These are phyloP conservation scores for Penicillium tannophilum DNA, from an alignment of 495 filamentous ascomycete species.

Conservation along the genomic window DNA sequence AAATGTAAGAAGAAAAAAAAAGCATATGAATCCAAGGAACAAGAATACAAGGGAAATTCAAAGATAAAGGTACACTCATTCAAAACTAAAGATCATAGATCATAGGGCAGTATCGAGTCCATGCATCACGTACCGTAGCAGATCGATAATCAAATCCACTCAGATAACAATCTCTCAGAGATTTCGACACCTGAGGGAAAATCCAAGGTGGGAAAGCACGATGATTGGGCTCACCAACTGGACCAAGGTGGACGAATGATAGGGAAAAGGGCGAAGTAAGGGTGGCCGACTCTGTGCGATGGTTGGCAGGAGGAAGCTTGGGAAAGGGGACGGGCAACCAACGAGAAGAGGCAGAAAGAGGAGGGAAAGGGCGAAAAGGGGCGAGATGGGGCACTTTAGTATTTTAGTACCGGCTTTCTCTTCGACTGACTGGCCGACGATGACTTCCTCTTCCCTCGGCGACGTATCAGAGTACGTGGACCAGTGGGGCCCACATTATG, in stretches of 20 bases:
- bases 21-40: background rate
- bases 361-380: slow-evolving; percentile 44
- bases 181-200: slow-evolving; percentile 7
- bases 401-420: slow-evolving; percentile 35
- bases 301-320: slow-evolving; percentile 30
- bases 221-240: slow-evolving; percentile 20
- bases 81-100: background rate
- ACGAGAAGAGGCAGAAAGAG: slow-evolving; percentile 49
- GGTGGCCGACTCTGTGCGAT: slow-evolving; percentile 30
- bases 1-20: background rate
- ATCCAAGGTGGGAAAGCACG: slow-evolving; percentile 8
- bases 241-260: slow-evolving; percentile 15
- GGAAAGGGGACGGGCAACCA: slow-evolving; percentile 43
- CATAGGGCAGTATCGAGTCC: background rate
- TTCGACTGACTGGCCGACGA: slow-evolving; percentile 12
- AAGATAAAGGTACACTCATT: background rate
- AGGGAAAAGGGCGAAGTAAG: slow-evolving; percentile 20
- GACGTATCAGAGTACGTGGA: slow-evolving; percentile 17
- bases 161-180: background rate
- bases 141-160: slow-evolving; percentile 2
- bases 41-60: background rate
- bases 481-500: background rate
- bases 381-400: slow-evolving; percentile 47
- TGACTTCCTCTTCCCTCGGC: slow-evolving; percentile 5
- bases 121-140: background rate